Base-by-base conservation (phyloP, 495 filamentous ascomycete genomes). In the Penicillium tannophilum region DNA sequence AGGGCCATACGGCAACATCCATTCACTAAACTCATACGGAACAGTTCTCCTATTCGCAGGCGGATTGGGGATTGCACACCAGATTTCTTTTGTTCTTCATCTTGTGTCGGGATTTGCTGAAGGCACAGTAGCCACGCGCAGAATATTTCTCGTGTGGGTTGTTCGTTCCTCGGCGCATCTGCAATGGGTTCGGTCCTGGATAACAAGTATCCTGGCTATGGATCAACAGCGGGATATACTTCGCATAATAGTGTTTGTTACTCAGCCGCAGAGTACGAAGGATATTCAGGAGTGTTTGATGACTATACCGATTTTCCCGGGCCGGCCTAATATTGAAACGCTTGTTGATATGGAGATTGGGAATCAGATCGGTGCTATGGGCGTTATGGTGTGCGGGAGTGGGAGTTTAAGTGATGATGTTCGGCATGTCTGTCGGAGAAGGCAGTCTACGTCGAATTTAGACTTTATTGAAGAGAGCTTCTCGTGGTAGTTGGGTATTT, bases 161-260 rank as follows among this genome's bases (percentile, higher is more conserved):
- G 87, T 97, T 58, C 90, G 91, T 58, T 89, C 92, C 43, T 86
- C 86, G 12, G 91, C 94, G 55, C 84, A 93, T 60, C 79, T 97
- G 12, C 90, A 96, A 72, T 98, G 94, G 94, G 90, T 92, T 62
- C 82, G 90, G 6, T 88, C 90, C 14, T 97, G 90, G 90, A 96
- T 98, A 89, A 92, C 92, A 57, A 80, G 81, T 61, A 88, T 97
- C 52, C 78, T 97, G 56, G 80, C 79, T 41, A 87, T 96, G 86
- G 86, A 89, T 11, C 78, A 83, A 43, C 86, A 92, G 5, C 79
- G 89, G 23, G 90, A 93, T 16, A 76, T 95, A 4, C 83, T 98
- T 45, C 85, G 86, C 48, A 87, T 96, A 67, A 85, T 91, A 71
- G 82, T 97, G 5, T 96, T 95, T 72, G 83, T 97, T 55, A 97